phyloP scores from a whole-genome alignment of 768 basidiomycete species.

The Pleurotus cornucopiae region DNA sequence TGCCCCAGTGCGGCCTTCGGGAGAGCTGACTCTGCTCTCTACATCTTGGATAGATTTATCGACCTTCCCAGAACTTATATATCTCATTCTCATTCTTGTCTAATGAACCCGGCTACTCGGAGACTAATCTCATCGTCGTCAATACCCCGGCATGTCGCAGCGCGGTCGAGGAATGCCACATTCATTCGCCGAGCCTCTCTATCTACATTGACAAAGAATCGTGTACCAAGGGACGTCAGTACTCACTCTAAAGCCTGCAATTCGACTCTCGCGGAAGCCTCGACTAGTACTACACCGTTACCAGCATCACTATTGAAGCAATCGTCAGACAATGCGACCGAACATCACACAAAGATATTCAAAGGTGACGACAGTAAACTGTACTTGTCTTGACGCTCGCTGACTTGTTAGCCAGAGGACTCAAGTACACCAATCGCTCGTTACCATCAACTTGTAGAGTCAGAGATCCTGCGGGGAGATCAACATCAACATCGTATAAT shows the following conservation, averaged over 20 bases:
- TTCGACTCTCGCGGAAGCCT: conserved; percentile 31
- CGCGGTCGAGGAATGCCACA: not conserved
- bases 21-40: too few relatives aligned
- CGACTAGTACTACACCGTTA: conserved; percentile 10
- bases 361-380: not conserved
- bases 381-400: not conserved
- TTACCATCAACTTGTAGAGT: conserved; percentile 41
- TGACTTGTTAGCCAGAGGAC: conserved; percentile 17
- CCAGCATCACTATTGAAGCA: conserved; percentile 4
- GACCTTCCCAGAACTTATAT: not conserved
- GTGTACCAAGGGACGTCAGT: conserved; percentile 12
- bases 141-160: conserved; percentile 1
- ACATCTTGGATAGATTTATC: too few relatives aligned
- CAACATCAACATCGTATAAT: conserved; percentile 84
- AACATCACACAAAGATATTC: conserved; percentile 1
- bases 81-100: not conserved
- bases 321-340: not conserved
- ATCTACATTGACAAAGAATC: conserved; percentile 14
- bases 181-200: conserved; percentile 13
- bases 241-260: conserved; percentile 21
- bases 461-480: conserved; percentile 63
- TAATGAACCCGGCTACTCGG: conserved; percentile 1
- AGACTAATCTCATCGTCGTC: conserved; percentile 2
- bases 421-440: conserved; percentile 36
- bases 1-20: not conserved